Conservation (phyloP, 352 stramenopile species). For the Pythium angustatum region DNA sequence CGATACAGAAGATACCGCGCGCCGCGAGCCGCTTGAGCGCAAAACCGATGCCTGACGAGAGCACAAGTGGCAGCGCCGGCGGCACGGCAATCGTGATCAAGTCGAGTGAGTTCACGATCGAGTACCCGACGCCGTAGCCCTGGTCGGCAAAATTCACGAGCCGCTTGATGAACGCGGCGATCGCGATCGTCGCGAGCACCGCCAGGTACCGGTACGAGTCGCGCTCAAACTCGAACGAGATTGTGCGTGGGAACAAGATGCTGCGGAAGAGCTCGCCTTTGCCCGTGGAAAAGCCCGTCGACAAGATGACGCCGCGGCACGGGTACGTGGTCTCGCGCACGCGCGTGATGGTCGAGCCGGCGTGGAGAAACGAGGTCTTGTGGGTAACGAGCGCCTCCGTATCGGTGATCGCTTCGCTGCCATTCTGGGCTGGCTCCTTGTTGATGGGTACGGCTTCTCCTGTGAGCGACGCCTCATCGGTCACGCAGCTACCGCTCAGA, state of each 20-base stretch:
- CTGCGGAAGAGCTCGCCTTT: conserved; percentile 71
- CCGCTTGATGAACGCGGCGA: conserved; percentile 57
- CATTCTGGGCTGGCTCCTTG: conserved; percentile 35
- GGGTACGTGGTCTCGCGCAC: conserved; percentile 24
- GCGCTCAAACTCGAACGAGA: conserved; percentile 65
- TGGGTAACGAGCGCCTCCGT: conserved; percentile 26
- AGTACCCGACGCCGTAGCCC: conserved; percentile 30
- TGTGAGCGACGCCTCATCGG: conserved; percentile 52
- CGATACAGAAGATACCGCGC: conserved; percentile 64
- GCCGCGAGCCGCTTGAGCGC: conserved; percentile 49
- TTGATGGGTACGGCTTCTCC: conserved; percentile 45
- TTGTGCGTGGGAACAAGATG: conserved; percentile 60
- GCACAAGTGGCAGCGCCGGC: conserved; percentile 54
- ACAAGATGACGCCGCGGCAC: conserved; percentile 53
- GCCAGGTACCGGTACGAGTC: conserved; percentile 68
- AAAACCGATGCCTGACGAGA: conserved; percentile 60
- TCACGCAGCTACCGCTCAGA: conserved; percentile 40
- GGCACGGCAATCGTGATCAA: conserved; percentile 66
- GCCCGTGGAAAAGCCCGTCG: conserved; percentile 63
- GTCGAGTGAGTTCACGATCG: conserved; percentile 53
- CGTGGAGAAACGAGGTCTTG: conserved; percentile 40
- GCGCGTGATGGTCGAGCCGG: conserved; percentile 35
- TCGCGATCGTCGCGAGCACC: conserved; percentile 43
- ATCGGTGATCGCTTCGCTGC: conserved; percentile 32
- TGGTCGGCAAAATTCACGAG: conserved; percentile 38